These are phyloP conservation scores for Aspergillus ustus DNA, from an alignment of 2,329 filamentous ascomycete genomes.

Conservation along the genomic window DNA sequence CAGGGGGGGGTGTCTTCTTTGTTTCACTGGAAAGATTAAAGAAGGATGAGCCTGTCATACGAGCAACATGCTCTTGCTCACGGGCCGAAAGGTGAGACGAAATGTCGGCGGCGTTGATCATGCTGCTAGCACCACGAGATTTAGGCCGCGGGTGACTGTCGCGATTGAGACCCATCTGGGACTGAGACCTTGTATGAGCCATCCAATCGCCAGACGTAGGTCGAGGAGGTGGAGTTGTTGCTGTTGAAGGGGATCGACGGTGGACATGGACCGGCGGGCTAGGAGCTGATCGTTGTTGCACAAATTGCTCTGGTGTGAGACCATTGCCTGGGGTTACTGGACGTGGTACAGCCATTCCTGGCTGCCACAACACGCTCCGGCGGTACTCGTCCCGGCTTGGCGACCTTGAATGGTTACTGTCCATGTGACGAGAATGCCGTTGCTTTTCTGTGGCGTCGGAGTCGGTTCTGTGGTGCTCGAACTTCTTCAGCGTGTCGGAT, in stretches of 20 bases:
- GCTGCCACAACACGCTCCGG: slow-evolving; percentile 79
- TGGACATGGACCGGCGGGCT: slow-evolving; percentile 63
- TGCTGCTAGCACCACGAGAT: slow-evolving; percentile 62
- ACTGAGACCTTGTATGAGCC: slow-evolving; percentile 36
- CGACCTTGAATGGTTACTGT: slow-evolving; percentile 43
- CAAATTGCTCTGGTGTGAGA: slow-evolving; percentile 82
- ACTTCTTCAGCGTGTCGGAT: slow-evolving; percentile 55
- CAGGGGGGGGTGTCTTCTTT: slow-evolving; percentile 54
- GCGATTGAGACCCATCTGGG: slow-evolving; percentile 36
- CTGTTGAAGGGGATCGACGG: slow-evolving; percentile 60
- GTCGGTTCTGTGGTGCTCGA: slow-evolving; percentile 37
- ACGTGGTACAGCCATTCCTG: slow-evolving; percentile 60
- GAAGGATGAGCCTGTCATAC: slow-evolving; percentile 76
- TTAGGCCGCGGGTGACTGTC: slow-evolving; percentile 38
- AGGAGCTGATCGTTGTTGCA: slow-evolving; percentile 73
- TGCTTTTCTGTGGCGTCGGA: slow-evolving; percentile 40
- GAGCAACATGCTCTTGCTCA: slow-evolving; percentile 87
- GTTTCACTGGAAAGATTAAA: slow-evolving; percentile 66
- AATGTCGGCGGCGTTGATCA: slow-evolving; percentile 57
- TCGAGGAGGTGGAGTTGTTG: slow-evolving; percentile 41
- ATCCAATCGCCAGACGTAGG: slow-evolving; percentile 47
- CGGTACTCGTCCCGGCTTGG: slow-evolving; percentile 57
- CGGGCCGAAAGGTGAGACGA: slow-evolving; percentile 74
- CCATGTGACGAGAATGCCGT: slow-evolving; percentile 28
- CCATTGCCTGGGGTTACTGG: slow-evolving; percentile 54